These are phyloP conservation scores for Polychytrium aggregatum DNA, from an alignment of 192 early-diverging fungal genomes.

Conservation along the genomic window DNA sequence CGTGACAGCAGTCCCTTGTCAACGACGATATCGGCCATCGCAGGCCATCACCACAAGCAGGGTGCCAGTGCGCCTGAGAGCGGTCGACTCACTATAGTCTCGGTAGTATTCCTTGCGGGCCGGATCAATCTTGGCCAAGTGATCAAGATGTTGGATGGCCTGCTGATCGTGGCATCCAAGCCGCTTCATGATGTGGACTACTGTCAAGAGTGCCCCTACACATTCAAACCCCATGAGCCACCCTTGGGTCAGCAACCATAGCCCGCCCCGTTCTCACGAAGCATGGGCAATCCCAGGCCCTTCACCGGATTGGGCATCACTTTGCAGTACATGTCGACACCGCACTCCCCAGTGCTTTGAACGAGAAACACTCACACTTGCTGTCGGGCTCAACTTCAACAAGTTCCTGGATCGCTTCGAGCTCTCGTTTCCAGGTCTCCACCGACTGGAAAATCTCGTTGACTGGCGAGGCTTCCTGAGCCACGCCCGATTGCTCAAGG, in stretches of 20 bases:
- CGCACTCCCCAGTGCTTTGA: no score
- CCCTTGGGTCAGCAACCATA: background rate
- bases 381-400: slow-evolving; percentile 69
- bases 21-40: no score
- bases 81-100: no score
- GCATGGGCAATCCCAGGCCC: background rate
- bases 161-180: slow-evolving; percentile 28
- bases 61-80: no score
- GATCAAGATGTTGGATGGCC: slow-evolving; percentile 30
- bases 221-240: background rate
- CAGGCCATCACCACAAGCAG: no score
- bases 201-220: slow-evolving; percentile 47
- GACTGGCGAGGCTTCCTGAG: no score
- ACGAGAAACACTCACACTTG: slow-evolving; percentile 49
- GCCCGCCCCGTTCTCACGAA: background rate
- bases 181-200: slow-evolving; percentile 40
- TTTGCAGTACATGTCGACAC: no score
- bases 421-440: slow-evolving; percentile 50
- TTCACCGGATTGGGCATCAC: background rate
- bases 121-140: slow-evolving; percentile 41
- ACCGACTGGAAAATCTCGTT: no score
- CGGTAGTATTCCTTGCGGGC: slow-evolving; percentile 39
- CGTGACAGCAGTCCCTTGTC: no score
- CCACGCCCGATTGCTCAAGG: no score
- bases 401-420: slow-evolving; percentile 51